Conservation (phyloP, 805 yeast genomes). For the Peterozyma toletana region DNA sequence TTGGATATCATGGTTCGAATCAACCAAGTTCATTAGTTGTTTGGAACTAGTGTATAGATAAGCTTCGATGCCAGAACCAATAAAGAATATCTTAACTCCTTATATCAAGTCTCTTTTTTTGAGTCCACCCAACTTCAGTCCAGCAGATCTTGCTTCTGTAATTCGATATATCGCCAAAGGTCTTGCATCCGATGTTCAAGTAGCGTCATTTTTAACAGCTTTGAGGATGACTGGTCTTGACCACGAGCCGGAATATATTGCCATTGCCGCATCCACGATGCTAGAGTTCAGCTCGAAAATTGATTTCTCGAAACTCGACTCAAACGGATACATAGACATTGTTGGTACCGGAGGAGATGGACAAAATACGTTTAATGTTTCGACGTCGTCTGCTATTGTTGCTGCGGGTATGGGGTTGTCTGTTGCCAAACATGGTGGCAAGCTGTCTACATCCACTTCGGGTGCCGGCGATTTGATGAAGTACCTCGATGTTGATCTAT, state of each 20-base stretch:
- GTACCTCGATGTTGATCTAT: conserved; percentile 75
- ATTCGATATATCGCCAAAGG: conserved; percentile 55
- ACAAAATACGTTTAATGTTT: conserved; percentile 92
- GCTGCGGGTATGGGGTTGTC: conserved; percentile 82
- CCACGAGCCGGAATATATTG: conserved; percentile 72
- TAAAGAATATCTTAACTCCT: conserved; percentile 28
- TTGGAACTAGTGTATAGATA: too few relatives aligned
- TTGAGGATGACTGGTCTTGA: conserved; percentile 70
- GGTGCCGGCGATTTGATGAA: conserved; percentile 90
- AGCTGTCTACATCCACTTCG: conserved; percentile 86
- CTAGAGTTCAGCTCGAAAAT: conserved; percentile 56
- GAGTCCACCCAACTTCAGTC: conserved; percentile 55
- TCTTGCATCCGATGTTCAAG: conserved; percentile 58
- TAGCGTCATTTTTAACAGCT: conserved; percentile 74
- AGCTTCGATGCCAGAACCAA: background rate
- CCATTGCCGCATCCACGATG: conserved; percentile 77
- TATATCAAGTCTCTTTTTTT: conserved; percentile 58
- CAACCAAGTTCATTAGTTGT: too few relatives aligned
- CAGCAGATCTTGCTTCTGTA: conserved; percentile 59
- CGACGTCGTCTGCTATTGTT: conserved; percentile 90
- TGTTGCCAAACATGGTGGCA: conserved; percentile 95
- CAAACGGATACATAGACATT: conserved; percentile 65
- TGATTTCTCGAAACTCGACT: conserved; percentile 33
- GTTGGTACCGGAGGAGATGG: conserved; percentile 99
- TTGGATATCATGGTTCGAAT: too few relatives aligned